Evolutionary conservation across 495 filamentous ascomycete species (phyloP), one percentile per base, ranked within the genome.

Genomic region (Penicillium lividum): DNA sequence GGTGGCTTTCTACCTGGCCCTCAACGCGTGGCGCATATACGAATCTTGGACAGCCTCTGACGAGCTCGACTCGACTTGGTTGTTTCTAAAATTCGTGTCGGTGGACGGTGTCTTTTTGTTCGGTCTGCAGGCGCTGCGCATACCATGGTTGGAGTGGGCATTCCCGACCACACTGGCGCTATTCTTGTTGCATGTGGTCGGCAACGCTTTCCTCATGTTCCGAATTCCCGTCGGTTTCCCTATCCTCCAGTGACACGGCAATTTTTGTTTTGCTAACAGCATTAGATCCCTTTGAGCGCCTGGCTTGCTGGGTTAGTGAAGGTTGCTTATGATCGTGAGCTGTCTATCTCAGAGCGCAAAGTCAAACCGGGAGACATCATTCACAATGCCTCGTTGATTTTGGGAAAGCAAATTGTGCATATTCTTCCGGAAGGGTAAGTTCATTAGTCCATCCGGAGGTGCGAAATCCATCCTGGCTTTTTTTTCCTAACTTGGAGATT

Each of bases 401-500:
- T 96, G 69, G 94, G 94, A 68, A 93, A 90, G 68, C 91, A 97
- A 74, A 93, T 96, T 60, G 92, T 98, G 67, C 92, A 98, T 67
- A 95, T 98, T 69, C 78, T 98, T 29, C 94, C 94, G 3, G 94
- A 98, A 81, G 94, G 94, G 86, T 93, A 71, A 65, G 86, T 75
- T 18, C 13, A 40, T 47, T 31, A 31, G 38, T 40, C 25, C n/a
- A n/a, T 2, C 11, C 13, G 10, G 13, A 47, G 0, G 29, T 13
- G 11, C 6, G 10, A 7, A 31, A 42, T 53, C 7, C 13, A 15
- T 5, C 0, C 9, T 40, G 25, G 13, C 15, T 29, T 43, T 10
- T 43, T 1, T 3, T 10, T 28, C 10, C 34, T 42, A 42, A 42
- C 13, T 16, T 42, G 40, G n/a, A 28, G 7, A n/a, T n/a, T 29